Base-by-base conservation (phyloP, 257 asterid species). In the Prunella vulgaris region DNA sequence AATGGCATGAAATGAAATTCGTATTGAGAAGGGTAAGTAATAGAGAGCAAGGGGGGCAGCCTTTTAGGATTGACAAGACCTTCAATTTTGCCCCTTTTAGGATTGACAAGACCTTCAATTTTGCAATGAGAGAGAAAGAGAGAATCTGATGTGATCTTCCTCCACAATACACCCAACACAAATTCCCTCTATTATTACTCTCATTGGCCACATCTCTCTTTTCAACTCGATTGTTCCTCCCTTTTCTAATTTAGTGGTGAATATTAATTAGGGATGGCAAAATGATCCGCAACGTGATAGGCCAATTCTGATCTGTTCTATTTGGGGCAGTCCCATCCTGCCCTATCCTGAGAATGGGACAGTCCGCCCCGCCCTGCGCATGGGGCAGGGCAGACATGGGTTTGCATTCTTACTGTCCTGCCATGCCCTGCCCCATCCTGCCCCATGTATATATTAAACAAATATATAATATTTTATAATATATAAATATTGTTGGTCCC, bases 11-110 rank as follows among this genome's bases (percentile, higher is more conserved):
- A 77, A 75, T 74, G 80, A 79, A n/a, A 76, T 58, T 64, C 78
- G 75, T 77, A 68, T 42, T 64, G 76, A 64, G 57, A 77, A 69
- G 63, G 81, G 81, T 14, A 67, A 70, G 81, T 14, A 67, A 70
- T 56, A 14, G 38, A 35, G 42, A n/a, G 15, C 22, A 52, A 46
- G 74, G 5, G 40, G 25, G 76, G 60, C 82, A 79, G 80, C 73
- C 83, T 74, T 80, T 85, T 69, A 40, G 71, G 72, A 42, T 70
- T 82, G 92, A 84, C 84, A 86, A 80, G 87, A 86, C 87, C 48
- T 69, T 65, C 62, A 62, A 17, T 71, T 66, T 78, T n/a, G n/a
- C n/a, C n/a, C 73, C 83, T 74, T 80, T 85, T 69, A 40, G 71
- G 72, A 42, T 70, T 82, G 92, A 84, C 84, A 86, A 78, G 87